Evolutionary conservation across 257 asterid species (phyloP).

Genomic region (Salvia miltiorrhiza): DNA sequence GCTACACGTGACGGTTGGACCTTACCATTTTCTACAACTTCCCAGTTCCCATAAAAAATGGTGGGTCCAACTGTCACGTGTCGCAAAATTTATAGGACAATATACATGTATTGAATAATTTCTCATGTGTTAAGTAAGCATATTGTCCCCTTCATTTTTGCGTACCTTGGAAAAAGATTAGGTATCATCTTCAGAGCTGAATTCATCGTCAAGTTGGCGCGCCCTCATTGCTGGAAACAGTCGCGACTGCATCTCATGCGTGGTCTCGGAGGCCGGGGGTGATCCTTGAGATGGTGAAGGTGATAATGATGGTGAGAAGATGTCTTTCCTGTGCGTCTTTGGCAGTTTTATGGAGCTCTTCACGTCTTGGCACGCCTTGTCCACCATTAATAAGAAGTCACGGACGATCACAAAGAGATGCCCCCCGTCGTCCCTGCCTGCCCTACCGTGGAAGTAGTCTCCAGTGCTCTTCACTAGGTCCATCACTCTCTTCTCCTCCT

Average conservation of each 20-base stretch:
- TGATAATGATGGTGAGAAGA: conserved; percentile 26
- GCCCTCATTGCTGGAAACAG: conserved; percentile 76
- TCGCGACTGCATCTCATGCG: conserved; percentile 37
- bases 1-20: too few relatives aligned
- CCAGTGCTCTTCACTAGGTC: conserved; percentile 70
- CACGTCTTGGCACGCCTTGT: conserved; percentile 63
- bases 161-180: conserved; percentile 26
- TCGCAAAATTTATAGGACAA: too few relatives aligned
- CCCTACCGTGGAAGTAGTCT: conserved; percentile 81
- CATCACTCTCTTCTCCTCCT: conserved; percentile 69
- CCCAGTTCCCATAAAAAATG: too few relatives aligned
- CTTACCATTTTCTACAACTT: too few relatives aligned
- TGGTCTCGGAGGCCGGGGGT: conserved; percentile 25
- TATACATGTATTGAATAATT: too few relatives aligned
- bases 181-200: conserved; percentile 66
- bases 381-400: conserved; percentile 74
- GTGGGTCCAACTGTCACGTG: too few relatives aligned
- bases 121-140: not conserved
- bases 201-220: conserved; percentile 44
- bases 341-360: conserved; percentile 37
- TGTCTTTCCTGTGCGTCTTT: conserved; percentile 37
- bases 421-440: conserved; percentile 64
- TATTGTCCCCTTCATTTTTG: not conserved
- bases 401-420: conserved; percentile 69
- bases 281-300: conserved; percentile 53